A percentile compares a stretch with the other conserved stretches of the same genome.
Evolutionary conservation across 345 rosid genomes (phyloP).

Genomic region (Populus nigra): DNA sequence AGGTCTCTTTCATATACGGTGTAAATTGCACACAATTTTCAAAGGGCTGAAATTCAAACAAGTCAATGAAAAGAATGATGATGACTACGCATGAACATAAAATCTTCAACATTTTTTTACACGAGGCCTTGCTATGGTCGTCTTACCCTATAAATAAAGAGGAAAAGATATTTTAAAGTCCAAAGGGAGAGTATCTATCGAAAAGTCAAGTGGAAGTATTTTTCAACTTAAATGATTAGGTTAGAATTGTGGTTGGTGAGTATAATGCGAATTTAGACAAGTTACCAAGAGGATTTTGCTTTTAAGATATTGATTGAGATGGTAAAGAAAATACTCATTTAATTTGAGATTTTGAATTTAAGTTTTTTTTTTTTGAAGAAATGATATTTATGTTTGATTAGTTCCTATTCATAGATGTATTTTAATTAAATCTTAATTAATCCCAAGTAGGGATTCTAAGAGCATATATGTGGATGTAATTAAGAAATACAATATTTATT

Average conservation of each 20-base stretch:
- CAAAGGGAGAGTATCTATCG: neutral
- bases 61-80: constrained; percentile 26
- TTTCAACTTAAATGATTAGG: neutral
- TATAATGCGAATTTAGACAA: constrained; percentile 4
- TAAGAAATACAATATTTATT: too few species aligned
- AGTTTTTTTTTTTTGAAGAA: neutral
- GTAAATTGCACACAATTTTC: constrained; percentile 15
- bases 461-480: too few species aligned
- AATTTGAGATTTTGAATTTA: too few species aligned
- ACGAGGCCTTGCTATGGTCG: neutral
- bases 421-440: neutral
- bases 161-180: neutral
- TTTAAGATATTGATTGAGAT: neutral
- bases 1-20: neutral
- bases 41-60: constrained; percentile 7
- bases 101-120: neutral
- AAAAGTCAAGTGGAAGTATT: neutral
- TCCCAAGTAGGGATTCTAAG: neutral
- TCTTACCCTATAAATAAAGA: neutral
- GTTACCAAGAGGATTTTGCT: neutral
- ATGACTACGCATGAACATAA: neutral
- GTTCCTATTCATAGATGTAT: neutral
- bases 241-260: neutral
- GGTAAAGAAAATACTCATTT: too few species aligned
- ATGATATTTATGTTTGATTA: neutral